Evolutionary conservation across 2,329 filamentous ascomycete species (phyloP).

Genomic region (Venturia aucupariae): DNA sequence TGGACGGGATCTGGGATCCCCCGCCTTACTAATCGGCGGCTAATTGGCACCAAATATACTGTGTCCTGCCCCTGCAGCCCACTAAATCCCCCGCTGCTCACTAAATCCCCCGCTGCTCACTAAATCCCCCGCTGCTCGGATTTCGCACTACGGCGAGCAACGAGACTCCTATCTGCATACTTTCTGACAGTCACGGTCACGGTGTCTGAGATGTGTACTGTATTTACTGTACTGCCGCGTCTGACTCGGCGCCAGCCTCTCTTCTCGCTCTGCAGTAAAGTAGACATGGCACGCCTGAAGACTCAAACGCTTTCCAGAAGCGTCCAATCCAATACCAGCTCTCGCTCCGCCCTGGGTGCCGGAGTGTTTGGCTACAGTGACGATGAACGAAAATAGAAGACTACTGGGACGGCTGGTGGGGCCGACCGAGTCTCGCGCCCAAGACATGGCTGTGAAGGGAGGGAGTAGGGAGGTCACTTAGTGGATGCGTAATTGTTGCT

Average conservation of each 20-base stretch:
- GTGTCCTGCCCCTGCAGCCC: not conserved
- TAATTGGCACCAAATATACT: not conserved
- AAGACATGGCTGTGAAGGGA: not conserved
- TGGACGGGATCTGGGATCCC: not conserved
- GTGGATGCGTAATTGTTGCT: slow-evolving; percentile 6
- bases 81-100: not conserved
- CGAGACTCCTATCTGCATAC: not conserved
- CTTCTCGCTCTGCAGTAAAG: no score
- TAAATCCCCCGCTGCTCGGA: not conserved
- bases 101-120: not conserved
- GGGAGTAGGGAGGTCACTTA: not conserved
- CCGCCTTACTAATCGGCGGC: not conserved
- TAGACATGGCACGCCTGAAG: not conserved
- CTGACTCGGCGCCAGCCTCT: not conserved
- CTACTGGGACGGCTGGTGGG: slow-evolving; percentile 2
- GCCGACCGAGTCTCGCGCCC: not conserved
- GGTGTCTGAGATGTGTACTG: not conserved
- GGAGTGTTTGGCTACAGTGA: not conserved
- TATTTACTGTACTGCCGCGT: no score
- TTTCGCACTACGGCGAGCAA: not conserved
- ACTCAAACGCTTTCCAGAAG: not conserved
- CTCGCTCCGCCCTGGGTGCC: not conserved
- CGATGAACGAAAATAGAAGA: slow-evolving; percentile 4
- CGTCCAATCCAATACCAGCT: not conserved
- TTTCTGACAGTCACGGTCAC: not conserved